Evolutionary conservation across 1,284 basidiomycete genomes (phyloP).

Genomic region (Stygiomarasmius scandens): DNA sequence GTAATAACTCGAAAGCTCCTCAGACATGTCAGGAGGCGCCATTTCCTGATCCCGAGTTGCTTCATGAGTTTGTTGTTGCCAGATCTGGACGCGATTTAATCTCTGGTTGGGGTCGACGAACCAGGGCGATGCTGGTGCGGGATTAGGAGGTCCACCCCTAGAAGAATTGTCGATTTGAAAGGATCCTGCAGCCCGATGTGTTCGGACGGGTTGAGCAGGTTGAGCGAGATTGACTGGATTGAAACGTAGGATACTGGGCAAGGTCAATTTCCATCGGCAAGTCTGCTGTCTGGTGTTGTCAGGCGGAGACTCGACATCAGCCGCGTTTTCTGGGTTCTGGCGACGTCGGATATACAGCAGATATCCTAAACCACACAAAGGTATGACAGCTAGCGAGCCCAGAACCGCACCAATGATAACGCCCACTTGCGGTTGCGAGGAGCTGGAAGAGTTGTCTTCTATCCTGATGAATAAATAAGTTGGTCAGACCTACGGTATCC

Average conservation of each 20-base stretch:
- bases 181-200: constrained; percentile 20
- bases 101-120: constrained; percentile 15
- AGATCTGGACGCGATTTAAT: constrained; percentile 18
- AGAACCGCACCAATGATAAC: constrained; percentile 30
- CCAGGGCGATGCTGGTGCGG: constrained; percentile 20
- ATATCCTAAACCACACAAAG: constrained; percentile 24
- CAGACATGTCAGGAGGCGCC: constrained; percentile 28
- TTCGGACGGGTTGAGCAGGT: constrained; percentile 30
- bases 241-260: neutral
- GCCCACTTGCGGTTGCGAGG: constrained; percentile 4
- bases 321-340: constrained; percentile 6
- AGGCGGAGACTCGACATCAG: neutral
- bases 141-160: neutral
- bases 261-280: neutral
- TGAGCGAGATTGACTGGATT: neutral
- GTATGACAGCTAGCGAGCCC: constrained; percentile 25
- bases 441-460: neutral
- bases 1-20: constrained; percentile 34
- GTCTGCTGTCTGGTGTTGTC: neutral
- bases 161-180: neutral
- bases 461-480: too few relatives aligned
- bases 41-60: constrained; percentile 24
- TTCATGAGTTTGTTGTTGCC: constrained; percentile 29
- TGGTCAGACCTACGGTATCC: too few relatives aligned
- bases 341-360: constrained; percentile 25